phyloP scores from a whole-genome alignment of 108 stramenopile genomes.

The Craspedostauros australis region DNA sequence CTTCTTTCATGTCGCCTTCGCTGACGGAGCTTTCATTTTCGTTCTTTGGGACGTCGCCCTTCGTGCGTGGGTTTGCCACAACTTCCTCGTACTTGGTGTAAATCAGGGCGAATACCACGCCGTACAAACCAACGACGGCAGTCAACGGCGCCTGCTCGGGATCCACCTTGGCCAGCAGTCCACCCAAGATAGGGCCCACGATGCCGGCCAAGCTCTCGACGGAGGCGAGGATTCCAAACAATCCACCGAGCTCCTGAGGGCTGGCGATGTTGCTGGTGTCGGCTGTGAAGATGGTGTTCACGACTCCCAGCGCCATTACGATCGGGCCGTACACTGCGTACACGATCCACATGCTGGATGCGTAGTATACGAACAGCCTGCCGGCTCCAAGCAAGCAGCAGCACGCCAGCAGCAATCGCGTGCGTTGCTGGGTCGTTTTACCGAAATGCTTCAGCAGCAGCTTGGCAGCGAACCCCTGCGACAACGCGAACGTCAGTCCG shows the following conservation, averaged over 20 bases:
- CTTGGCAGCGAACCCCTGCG: slow-evolving; percentile 79
- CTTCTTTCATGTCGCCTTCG: no score
- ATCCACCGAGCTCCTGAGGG: slow-evolving; percentile 57
- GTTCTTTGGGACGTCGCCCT: no score
- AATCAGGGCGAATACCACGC: slow-evolving; percentile 39
- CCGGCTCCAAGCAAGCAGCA: slow-evolving; percentile 44
- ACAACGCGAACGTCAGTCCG: slow-evolving; percentile 70
- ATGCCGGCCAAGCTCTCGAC: slow-evolving; percentile 75
- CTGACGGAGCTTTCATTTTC: no score
- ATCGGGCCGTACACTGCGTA: slow-evolving; percentile 56
- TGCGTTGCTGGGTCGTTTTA: slow-evolving; percentile 28
- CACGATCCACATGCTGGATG: slow-evolving; percentile 33
- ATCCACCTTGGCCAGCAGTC: slow-evolving; percentile 40
- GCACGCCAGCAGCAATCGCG: slow-evolving; percentile 45
- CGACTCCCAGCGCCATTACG: slow-evolving; percentile 65
- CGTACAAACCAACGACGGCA: slow-evolving; percentile 49
- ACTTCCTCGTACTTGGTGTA: slow-evolving; percentile 42
- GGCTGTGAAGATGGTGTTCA: slow-evolving; percentile 73
- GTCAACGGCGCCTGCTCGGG: slow-evolving; percentile 49
- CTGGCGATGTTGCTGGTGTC: slow-evolving; percentile 63
- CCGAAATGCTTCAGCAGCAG: slow-evolving; percentile 37
- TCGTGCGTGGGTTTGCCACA: no score
- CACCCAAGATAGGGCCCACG: slow-evolving; percentile 64
- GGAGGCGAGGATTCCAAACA: slow-evolving; percentile 70
- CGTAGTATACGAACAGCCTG: slow-evolving; percentile 59